Evolutionary conservation across 2,329 filamentous ascomycete species (phyloP).

Genomic region (Uncinocarpus reesii): DNA sequence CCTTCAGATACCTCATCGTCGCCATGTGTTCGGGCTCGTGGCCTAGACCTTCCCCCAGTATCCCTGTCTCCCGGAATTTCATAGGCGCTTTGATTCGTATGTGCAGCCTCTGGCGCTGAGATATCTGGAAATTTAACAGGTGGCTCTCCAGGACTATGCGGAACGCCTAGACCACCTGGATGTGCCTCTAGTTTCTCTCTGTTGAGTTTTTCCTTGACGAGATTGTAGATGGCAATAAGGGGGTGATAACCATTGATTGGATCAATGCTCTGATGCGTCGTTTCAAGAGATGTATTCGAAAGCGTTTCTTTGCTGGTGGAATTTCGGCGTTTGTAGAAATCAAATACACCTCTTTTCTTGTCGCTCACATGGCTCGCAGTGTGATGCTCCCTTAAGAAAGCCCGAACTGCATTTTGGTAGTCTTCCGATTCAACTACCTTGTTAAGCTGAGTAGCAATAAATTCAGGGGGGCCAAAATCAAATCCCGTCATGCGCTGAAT

Average conservation of each 20-base stretch:
- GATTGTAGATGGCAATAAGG: slow-evolving; percentile 84
- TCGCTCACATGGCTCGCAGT: slow-evolving; percentile 53
- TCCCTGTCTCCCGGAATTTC: slow-evolving; percentile 84
- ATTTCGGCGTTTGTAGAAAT: slow-evolving; percentile 92
- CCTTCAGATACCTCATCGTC: slow-evolving; percentile 78
- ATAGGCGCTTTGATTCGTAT: slow-evolving; percentile 75
- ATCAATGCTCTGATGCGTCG: slow-evolving; percentile 69
- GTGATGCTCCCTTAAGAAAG: slow-evolving; percentile 57
- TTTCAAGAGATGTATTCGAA: slow-evolving; percentile 71
- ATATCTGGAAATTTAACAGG: slow-evolving; percentile 61
- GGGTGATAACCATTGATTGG: slow-evolving; percentile 90
- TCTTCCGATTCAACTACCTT: slow-evolving; percentile 88
- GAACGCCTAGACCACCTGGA: slow-evolving; percentile 49
- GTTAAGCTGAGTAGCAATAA: slow-evolving; percentile 69
- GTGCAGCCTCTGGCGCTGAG: slow-evolving; percentile 68
- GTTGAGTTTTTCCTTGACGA: slow-evolving; percentile 90
- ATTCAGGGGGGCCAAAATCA: slow-evolving; percentile 82
- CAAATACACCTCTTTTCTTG: slow-evolving; percentile 82
- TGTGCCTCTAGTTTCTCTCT: slow-evolving; percentile 56
- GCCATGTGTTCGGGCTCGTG: slow-evolving; percentile 82
- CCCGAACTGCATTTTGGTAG: slow-evolving; percentile 73
- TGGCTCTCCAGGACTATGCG: slow-evolving; percentile 47
- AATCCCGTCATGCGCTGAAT: slow-evolving; percentile 95
- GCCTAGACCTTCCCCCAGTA: slow-evolving; percentile 70
- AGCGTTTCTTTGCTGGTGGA: slow-evolving; percentile 85